A percentile compares a stretch with the other conserved stretches of the same genome.
Conservation (phyloP, 352 stramenopile genomes). For the Phytophthora aleatoria region DNA sequence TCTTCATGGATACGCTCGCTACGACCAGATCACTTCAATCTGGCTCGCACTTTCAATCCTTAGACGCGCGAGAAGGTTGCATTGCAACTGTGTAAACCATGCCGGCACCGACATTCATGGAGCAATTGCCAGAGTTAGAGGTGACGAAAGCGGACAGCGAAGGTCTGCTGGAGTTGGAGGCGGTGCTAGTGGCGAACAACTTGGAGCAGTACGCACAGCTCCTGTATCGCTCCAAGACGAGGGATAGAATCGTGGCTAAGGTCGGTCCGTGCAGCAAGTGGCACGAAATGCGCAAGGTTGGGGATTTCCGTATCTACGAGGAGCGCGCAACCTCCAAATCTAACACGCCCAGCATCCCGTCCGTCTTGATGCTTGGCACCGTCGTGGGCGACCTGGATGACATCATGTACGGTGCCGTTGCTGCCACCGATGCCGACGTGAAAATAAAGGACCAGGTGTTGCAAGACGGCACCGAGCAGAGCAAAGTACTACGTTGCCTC, state of each 20-base stretch:
- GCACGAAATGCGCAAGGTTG: slow-evolving; percentile 35
- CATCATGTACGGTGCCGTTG: slow-evolving; percentile 48
- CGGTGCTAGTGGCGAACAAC: slow-evolving; percentile 21
- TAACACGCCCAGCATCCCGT: slow-evolving; percentile 16
- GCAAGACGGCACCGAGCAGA: slow-evolving; percentile 34
- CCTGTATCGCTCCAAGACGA: slow-evolving; percentile 16
- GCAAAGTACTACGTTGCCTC: slow-evolving; percentile 28
- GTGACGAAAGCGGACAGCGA: slow-evolving; percentile 26
- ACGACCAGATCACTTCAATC: slow-evolving; percentile 9
- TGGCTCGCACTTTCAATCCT: slow-evolving; percentile 14
- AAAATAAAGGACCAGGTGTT: slow-evolving; percentile 40
- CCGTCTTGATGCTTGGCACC: slow-evolving; percentile 30
- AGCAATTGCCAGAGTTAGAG: slow-evolving; percentile 24
- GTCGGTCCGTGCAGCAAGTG: slow-evolving; percentile 12
- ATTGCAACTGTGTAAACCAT: slow-evolving; percentile 1
- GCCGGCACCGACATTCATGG: slow-evolving; percentile 11
- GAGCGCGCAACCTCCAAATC: slow-evolving; percentile 7
- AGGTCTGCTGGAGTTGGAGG: slow-evolving; percentile 23
- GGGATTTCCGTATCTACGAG: slow-evolving; percentile 36
- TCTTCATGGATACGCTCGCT: slow-evolving; percentile 7
- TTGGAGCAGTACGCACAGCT: slow-evolving; percentile 31
- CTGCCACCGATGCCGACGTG: slow-evolving; percentile 36
- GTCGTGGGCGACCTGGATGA: slow-evolving; percentile 42
- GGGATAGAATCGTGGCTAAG: slow-evolving; percentile 6
- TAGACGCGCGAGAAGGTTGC: neutral